These are phyloP conservation scores for Chlamydomonas eustigma DNA, from an alignment of 139 green algal species.

Conservation along the genomic window DNA sequence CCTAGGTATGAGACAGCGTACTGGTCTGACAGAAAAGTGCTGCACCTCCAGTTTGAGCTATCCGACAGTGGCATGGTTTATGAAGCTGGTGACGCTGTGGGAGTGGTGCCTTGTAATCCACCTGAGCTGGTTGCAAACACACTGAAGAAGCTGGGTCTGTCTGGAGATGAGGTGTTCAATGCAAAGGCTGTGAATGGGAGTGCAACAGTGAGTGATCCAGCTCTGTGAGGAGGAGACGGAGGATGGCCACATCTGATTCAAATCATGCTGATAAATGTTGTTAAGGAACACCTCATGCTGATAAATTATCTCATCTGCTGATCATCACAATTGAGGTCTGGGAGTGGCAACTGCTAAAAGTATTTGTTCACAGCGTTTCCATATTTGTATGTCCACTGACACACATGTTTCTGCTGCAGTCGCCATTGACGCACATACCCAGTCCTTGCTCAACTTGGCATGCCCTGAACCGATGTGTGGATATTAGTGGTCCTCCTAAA, in stretches of 20 bases:
- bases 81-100: slow-evolving; percentile 80
- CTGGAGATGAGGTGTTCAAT: slow-evolving; percentile 13
- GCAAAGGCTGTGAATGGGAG: neutral
- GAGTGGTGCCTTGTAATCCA: slow-evolving; percentile 61
- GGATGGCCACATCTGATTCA: no score
- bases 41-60: slow-evolving; percentile 85
- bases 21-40: slow-evolving; percentile 69
- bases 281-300: no score
- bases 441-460: slow-evolving; percentile 71
- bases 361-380: no score
- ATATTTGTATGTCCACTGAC: no score
- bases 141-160: slow-evolving; percentile 21
- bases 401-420: no score
- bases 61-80: slow-evolving; percentile 65
- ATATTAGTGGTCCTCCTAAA: slow-evolving; percentile 64
- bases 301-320: no score
- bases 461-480: slow-evolving; percentile 58
- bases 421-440: slow-evolving; percentile 69
- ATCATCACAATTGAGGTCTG: no score
- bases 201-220: no score
- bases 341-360: no score
- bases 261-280: no score
- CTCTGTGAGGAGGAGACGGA: no score
- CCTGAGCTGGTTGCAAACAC: slow-evolving; percentile 8
- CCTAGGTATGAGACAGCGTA: slow-evolving; percentile 46